Evolutionary conservation across 1,284 basidiomycete genomes (phyloP).

Genomic region (Cystobasidiaceae sp.): DNA sequence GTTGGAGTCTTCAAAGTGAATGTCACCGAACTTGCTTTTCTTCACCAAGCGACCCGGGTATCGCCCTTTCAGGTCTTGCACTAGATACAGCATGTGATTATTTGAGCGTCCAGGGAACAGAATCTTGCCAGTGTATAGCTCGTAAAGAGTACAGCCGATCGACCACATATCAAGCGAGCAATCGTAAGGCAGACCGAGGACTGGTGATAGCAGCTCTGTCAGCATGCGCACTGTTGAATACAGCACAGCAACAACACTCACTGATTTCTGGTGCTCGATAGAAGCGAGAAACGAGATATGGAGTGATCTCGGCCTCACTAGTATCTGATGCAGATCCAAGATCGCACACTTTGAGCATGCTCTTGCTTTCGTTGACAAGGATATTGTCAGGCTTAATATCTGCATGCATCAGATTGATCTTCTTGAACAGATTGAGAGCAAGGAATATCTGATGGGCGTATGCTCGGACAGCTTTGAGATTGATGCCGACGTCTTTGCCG

Average conservation of each 20-base stretch:
- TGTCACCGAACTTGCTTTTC: constrained; percentile 81
- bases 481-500: constrained; percentile 94
- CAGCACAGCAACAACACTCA: constrained; percentile 51
- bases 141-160: constrained; percentile 93
- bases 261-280: constrained; percentile 99
- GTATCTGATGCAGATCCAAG: constrained; percentile 91
- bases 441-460: constrained; percentile 96
- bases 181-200: constrained; percentile 92
- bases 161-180: constrained; percentile 94
- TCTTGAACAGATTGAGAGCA: constrained; percentile 74
- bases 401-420: constrained; percentile 91
- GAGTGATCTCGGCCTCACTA: constrained; percentile 93
- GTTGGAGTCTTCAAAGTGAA: constrained; percentile 89
- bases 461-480: constrained; percentile 91
- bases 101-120: constrained; percentile 94
- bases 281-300: constrained; percentile 95
- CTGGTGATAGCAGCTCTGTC: constrained; percentile 49
- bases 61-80: constrained; percentile 86
- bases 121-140: constrained; percentile 97
- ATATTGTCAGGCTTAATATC: constrained; percentile 98
- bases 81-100: constrained; percentile 93
- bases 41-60: constrained; percentile 92
- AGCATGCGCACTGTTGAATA: not conserved
- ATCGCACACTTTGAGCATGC: constrained; percentile 89
- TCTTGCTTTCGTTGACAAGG: constrained; percentile 90